These are phyloP conservation scores for Blakeslea trispora DNA, from an alignment of 371 early-diverging fungal species.

Conservation along the genomic window DNA sequence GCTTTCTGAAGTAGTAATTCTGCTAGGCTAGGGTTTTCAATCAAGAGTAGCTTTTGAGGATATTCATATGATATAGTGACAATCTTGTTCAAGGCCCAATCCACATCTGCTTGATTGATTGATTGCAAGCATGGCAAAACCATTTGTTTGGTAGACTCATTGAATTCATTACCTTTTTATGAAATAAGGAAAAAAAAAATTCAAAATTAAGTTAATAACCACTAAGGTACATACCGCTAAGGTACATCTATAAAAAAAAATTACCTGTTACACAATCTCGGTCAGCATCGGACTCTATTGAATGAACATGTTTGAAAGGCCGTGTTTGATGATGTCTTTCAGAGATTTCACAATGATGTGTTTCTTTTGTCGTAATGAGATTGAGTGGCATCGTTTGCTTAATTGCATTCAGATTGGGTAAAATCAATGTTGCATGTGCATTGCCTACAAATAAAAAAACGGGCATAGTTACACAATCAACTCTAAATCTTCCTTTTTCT, in stretches of 20 bases:
- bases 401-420: slow-evolving; percentile 5
- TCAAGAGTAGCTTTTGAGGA: slow-evolving; percentile 63
- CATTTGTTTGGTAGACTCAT: slow-evolving; percentile 62
- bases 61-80: slow-evolving; percentile 71
- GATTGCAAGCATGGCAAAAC: slow-evolving; percentile 75
- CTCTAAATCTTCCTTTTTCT: background rate
- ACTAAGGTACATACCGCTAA: background rate
- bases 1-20: slow-evolving; percentile 60
- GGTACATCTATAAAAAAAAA: background rate
- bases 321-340: slow-evolving; percentile 40
- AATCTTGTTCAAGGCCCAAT: slow-evolving; percentile 86
- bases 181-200: too few species aligned
- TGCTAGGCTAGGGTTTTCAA: slow-evolving; percentile 65
- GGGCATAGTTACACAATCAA: too few species aligned
- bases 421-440: slow-evolving; percentile 10
- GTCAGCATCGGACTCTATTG: slow-evolving; percentile 21
- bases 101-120: slow-evolving; percentile 71
- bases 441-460: too few species aligned
- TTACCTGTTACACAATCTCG: slow-evolving; percentile 29
- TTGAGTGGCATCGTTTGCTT: slow-evolving; percentile 18
- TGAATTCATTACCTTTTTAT: slow-evolving; percentile 31
- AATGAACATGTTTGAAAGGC: slow-evolving; percentile 40
- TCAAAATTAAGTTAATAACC: background rate
- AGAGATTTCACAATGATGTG: slow-evolving; percentile 26
- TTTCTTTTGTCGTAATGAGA: slow-evolving; percentile 17